Evolutionary conservation across 2,329 filamentous ascomycete species (phyloP).

Genomic region (Fusarium albosuccineum): DNA sequence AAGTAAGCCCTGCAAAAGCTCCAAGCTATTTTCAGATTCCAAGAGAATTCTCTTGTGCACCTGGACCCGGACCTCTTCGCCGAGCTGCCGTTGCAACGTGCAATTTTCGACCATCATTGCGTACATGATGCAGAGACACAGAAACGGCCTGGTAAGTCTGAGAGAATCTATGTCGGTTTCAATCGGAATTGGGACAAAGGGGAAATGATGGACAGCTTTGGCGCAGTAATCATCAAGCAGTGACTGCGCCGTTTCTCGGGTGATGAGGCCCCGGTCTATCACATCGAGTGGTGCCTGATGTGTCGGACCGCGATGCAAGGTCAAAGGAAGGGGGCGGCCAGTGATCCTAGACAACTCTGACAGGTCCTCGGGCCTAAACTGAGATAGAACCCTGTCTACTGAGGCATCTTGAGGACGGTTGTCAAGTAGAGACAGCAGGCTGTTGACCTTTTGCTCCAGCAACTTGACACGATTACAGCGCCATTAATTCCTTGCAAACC

Average conservation of each 20-base stretch:
- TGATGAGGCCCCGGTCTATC: slow-evolving; percentile 4
- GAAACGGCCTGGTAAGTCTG: background rate
- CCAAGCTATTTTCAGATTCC: slow-evolving; percentile 4
- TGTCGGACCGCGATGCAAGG: background rate
- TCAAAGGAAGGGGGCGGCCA: background rate
- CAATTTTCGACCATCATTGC: slow-evolving; percentile 8
- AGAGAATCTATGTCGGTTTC: background rate
- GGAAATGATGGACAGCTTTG: slow-evolving; percentile 6
- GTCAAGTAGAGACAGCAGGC: background rate
- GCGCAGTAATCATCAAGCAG: slow-evolving; percentile 6
- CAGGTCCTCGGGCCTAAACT: background rate
- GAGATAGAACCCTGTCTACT: background rate
- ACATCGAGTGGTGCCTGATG: background rate
- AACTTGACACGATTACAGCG: background rate
- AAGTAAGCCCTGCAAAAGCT: slow-evolving; percentile 6
- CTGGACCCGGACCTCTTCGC: slow-evolving; percentile 6
- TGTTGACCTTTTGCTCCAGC: slow-evolving; percentile 1
- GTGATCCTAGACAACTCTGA: background rate
- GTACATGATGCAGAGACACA: background rate
- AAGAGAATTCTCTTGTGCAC: slow-evolving; percentile 5
- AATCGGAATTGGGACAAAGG: background rate
- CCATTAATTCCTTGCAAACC: background rate
- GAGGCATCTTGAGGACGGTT: background rate
- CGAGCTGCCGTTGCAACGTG: slow-evolving; percentile 7
- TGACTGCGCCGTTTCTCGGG: slow-evolving; percentile 2